A percentile compares a stretch with the other conserved stretches of the same genome.
Evolutionary conservation across 768 basidiomycete genomes (phyloP).

Genomic region (Kwoniella pini): DNA sequence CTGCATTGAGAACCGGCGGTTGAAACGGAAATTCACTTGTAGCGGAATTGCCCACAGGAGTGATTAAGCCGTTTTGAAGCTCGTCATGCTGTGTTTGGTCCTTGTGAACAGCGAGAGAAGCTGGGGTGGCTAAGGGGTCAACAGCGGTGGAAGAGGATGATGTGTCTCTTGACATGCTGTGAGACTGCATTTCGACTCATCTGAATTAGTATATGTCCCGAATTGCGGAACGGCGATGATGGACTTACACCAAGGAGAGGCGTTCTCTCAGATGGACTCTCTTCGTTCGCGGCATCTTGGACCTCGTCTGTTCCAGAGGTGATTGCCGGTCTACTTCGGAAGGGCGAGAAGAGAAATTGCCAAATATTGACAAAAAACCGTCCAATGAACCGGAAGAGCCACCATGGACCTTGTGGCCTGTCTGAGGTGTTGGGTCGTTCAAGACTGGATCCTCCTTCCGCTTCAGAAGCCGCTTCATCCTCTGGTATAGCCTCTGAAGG

Average conservation of each 20-base stretch:
- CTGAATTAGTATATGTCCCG: too few relatives aligned
- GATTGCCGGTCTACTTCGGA: conserved; percentile 3
- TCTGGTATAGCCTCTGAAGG: too few relatives aligned
- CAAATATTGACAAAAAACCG: conserved; percentile 26
- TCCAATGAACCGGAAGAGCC: conserved; percentile 20
- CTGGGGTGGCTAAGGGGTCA: conserved; percentile 10
- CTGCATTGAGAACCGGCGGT: conserved; percentile 6
- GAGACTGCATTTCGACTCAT: conserved; percentile 1
- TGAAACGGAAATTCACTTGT: neutral
- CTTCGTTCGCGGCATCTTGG: neutral
- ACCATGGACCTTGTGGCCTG: conserved; percentile 6
- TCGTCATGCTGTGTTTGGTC: neutral
- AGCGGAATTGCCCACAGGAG: neutral
- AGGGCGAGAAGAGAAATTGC: conserved; percentile 11
- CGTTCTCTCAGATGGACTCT: conserved; percentile 15
- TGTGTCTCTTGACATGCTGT: conserved; percentile 16
- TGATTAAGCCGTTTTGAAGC: neutral
- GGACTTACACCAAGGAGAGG: conserved; percentile 24
- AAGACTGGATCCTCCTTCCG: too few relatives aligned
- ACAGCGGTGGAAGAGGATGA: conserved; percentile 27
- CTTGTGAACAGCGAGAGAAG: neutral
- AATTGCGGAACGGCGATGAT: neutral
- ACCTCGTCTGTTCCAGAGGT: neutral
- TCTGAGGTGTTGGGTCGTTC: neutral
- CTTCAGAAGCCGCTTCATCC: too few relatives aligned